Evolutionary conservation across 1,139 yeast genomes (phyloP).

Genomic region (Kodamaea derodonti): DNA sequence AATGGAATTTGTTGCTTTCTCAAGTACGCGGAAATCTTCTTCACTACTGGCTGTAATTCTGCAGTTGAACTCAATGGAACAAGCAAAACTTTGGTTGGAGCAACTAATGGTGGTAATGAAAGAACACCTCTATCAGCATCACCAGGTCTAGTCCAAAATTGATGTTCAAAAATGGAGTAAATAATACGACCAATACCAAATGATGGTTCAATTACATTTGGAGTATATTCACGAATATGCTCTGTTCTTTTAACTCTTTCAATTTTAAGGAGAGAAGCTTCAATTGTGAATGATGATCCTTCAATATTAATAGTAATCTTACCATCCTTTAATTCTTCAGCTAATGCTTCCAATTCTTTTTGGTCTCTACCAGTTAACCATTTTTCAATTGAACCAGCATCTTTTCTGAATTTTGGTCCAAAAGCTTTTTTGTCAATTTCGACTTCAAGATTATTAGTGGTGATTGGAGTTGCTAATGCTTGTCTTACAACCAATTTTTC

Average conservation of each 20-base stretch:
- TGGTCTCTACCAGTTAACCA: conserved; percentile 76
- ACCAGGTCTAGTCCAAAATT: conserved; percentile 92
- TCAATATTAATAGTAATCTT: conserved; percentile 62
- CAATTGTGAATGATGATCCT: conserved; percentile 59
- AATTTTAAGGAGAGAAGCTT: conserved; percentile 66
- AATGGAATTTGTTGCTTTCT: conserved; percentile 85
- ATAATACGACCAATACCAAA: conserved; percentile 98
- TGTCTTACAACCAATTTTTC: conserved; percentile 94
- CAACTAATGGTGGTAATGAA: conserved; percentile 92
- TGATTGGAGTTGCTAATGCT: conserved; percentile 76
- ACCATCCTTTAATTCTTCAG: conserved; percentile 64
- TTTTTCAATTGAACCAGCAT: conserved; percentile 86
- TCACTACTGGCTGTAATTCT: conserved; percentile 73
- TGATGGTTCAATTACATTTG: conserved; percentile 98
- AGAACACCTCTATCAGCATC: conserved; percentile 87
- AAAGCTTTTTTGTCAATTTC: conserved; percentile 90
- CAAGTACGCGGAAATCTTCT: conserved; percentile 63
- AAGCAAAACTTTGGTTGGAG: conserved; percentile 94
- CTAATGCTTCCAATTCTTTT: conserved; percentile 77
- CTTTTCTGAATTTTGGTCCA: conserved; percentile 96
- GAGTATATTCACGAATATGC: conserved; percentile 92
- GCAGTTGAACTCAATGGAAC: conserved; percentile 90
- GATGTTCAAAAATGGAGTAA: conserved; percentile 90
- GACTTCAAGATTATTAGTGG: conserved; percentile 79
- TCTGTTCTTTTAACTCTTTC: conserved; percentile 77